Evolutionary conservation across 2,329 filamentous ascomycete species (phyloP), one percentile per base, ranked within the genome.

Genomic region (Fonsecaea nubica): DNA sequence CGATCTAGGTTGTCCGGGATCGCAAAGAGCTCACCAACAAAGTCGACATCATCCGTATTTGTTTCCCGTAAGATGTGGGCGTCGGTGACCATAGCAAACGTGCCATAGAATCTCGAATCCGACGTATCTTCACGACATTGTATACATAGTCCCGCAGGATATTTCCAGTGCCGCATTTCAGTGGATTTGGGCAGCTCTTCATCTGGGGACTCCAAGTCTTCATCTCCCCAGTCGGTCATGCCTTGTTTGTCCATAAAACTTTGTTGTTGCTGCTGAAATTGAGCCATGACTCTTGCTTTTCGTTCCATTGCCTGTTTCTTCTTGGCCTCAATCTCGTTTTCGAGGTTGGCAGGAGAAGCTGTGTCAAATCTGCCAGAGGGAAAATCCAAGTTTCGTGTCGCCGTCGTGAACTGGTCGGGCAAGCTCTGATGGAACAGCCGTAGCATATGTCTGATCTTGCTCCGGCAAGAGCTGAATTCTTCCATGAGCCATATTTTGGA

Each of bases 201-300:
- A 45, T 87, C 86, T 12, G 80, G 69, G 59, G 91, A 88, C 62
- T 91, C 89, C 33, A 92, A 86, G 55, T 95, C 92, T 58, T 92
- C 86, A 66, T 95, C 91, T 13, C 92, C 93, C 91, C 92, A 97
- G 77, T 97, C 91, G 67, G 97, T 86, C 50, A 89, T 85, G n/a
- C 87, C 90, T 77, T 97, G 93, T 70, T 90, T 95, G 64, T 92
- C 90, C 80, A 99, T 82, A 79, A 99, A 99, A 74, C 88, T 95
- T 79, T 96, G 94, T 76, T 98, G 96, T 75, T 99, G 94, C 76
- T 97, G 91, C 77, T 98, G 95, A 79, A 99, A 97, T 75, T 97
- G 93, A 1, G 93, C 95, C 93, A 99, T 97, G 36, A 99, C 92
- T 74, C 89, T 91, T 1, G 93, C 93, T 78, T 98, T 93, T 25